phyloP scores from a whole-genome alignment of 257 asterid species.

The Phtheirospermum japonicum region DNA sequence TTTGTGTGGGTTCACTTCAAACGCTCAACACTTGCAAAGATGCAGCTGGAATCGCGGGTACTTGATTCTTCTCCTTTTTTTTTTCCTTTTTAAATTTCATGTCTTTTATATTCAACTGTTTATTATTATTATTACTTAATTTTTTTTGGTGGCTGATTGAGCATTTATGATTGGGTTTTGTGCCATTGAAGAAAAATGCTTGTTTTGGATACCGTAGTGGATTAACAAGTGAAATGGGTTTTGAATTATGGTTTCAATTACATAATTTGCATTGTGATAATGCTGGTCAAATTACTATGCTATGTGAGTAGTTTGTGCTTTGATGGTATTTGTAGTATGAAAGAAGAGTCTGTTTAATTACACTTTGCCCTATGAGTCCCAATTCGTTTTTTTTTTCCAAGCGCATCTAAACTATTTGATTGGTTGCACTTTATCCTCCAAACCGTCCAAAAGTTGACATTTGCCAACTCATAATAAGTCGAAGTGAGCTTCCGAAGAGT shows the following conservation, averaged over 20 bases:
- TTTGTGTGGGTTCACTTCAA: conserved; percentile 28
- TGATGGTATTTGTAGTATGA: background rate
- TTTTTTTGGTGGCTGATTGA: too few species aligned
- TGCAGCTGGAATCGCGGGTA: conserved; percentile 61
- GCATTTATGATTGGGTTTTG: background rate
- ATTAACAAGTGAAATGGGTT: conserved; percentile 2
- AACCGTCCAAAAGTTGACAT: too few species aligned
- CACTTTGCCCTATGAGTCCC: too few species aligned
- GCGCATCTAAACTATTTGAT: too few species aligned
- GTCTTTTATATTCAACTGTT: background rate
- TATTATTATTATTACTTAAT: too few species aligned
- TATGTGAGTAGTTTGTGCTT: background rate
- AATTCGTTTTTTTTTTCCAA: too few species aligned
- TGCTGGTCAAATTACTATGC: conserved; percentile 1
- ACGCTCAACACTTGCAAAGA: conserved; percentile 34
- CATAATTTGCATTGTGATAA: background rate
- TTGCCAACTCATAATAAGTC: too few species aligned
- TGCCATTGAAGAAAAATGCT: background rate
- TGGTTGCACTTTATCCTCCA: too few species aligned
- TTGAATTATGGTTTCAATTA: background rate
- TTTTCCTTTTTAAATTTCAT: background rate
- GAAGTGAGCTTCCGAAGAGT: too few species aligned
- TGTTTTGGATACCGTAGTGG: too few species aligned
- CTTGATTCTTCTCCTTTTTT: background rate
- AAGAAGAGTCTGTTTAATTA: background rate